These are phyloP conservation scores for Geosmithia putterillii DNA, from an alignment of 2,329 filamentous ascomycete genomes.

Conservation along the genomic window DNA sequence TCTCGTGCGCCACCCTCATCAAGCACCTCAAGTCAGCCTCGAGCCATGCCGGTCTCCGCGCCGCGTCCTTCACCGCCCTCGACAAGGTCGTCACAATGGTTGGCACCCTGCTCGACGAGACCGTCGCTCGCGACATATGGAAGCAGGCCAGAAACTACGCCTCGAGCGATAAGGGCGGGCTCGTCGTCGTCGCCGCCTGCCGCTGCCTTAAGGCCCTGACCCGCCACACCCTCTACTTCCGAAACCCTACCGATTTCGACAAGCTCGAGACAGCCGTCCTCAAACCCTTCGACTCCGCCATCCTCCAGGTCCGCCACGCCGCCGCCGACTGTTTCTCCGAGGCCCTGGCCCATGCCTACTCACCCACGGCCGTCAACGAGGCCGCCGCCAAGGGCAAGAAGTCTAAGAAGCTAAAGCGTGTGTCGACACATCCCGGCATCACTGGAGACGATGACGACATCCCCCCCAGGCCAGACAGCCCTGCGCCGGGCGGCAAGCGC, in stretches of 20 bases:
- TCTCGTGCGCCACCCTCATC: constrained; percentile 59
- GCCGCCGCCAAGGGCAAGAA: constrained; percentile 50
- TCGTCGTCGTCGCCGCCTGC: constrained; percentile 70
- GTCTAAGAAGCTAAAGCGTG: constrained; percentile 50
- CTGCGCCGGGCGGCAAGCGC: constrained; percentile 57
- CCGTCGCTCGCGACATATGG: constrained; percentile 79
- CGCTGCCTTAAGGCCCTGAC: constrained; percentile 65
- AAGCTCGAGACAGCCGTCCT: constrained; percentile 71
- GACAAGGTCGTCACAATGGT: constrained; percentile 69
- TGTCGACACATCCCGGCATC: constrained; percentile 45
- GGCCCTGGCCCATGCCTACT: constrained; percentile 68
- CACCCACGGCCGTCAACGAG: constrained; percentile 27
- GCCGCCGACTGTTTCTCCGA: constrained; percentile 77
- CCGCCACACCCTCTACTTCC: constrained; percentile 66
- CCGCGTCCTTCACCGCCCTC: constrained; percentile 62
- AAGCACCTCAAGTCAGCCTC: constrained; percentile 72
- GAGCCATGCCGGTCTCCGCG: constrained; percentile 70
- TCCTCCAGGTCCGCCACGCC: constrained; percentile 66
- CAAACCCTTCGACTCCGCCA: constrained; percentile 74
- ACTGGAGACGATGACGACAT: constrained; percentile 56
- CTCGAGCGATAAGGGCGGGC: constrained; percentile 65
- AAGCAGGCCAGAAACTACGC: constrained; percentile 75
- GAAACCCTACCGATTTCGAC: constrained; percentile 83
- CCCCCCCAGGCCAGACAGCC: constrained; percentile 56
- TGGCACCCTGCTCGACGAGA: constrained; percentile 67